Evolutionary conservation across 345 rosid genomes (phyloP), one percentile per base, ranked within the genome.

Genomic region (Psidium friedrichsthalianum): DNA sequence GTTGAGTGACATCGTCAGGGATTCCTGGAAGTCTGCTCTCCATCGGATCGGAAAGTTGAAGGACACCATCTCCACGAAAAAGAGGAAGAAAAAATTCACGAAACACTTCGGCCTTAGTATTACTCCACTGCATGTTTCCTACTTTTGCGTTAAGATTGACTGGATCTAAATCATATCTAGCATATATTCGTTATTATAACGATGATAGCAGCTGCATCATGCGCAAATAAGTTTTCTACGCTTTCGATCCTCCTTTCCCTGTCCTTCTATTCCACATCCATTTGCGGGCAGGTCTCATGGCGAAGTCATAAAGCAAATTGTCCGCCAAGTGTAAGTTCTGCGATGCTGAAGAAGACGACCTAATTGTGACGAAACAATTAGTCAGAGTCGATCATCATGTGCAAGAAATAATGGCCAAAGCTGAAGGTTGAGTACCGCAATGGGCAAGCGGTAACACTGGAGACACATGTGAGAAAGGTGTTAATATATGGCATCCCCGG

Each of bases 1-100:
- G 0, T 5, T 0, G 13, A 24, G n/a, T 22, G 58, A 0, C n/a
- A 56, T n/a, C n/a, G 24, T 2, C 57, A 6, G 20, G 7, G 3
- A 55, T 20, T 8, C 8, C 57, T 55, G 24, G 57, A 55, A 6
- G 9, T 20, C 24, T 55, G 57, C 29, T 11, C 16, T 58, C 1
- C 15, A 7, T 58, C 32, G 0, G 18, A n/a, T 58, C 3, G 69
- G 69, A 3, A 4, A 56, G 25, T 21, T 56, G n/a, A 10, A 56
- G 0, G 58, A 56, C n/a, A 56, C 58, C n/a, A 56, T 22, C n/a
- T 21, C n/a, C 11, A 21, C 0, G 11, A 9, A 56, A 8, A 3
- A 3, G 21, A 0, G 1, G n/a, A 56, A 56, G 58, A 0, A n/a
- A 22, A 56, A 56, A 8, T 56, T 9, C 0, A 56, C 22, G 58